Conservation (phyloP, 1,284 basidiomycete species). For the Microbotryum scabiosae region DNA sequence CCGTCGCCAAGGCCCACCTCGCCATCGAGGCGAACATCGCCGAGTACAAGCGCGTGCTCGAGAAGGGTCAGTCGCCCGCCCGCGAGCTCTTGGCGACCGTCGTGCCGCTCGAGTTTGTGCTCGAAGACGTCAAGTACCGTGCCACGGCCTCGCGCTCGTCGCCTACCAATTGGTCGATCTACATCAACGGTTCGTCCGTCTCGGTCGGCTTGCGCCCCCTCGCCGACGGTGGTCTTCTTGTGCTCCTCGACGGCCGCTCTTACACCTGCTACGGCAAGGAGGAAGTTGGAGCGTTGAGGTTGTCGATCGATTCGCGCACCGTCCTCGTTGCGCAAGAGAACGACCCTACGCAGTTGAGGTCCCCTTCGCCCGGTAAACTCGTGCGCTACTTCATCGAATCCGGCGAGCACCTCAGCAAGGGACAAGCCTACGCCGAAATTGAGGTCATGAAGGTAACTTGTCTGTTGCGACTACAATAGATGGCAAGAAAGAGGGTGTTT, state of each 20-base stretch:
- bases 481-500: too few species aligned
- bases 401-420: conserved; percentile 91
- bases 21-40: conserved; percentile 79
- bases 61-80: conserved; percentile 95
- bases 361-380: conserved; percentile 94
- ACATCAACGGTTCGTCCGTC: conserved; percentile 88
- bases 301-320: conserved; percentile 95
- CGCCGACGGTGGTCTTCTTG: conserved; percentile 88
- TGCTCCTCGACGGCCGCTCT: conserved; percentile 84
- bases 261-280: conserved; percentile 98
- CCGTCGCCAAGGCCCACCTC: conserved; percentile 91
- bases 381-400: conserved; percentile 92
- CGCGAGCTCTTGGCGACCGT: conserved; percentile 93
- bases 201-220: conserved; percentile 82
- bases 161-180: conserved; percentile 79
- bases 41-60: conserved; percentile 90
- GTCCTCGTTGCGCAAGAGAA: conserved; percentile 99
- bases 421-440: conserved; percentile 96
- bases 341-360: conserved; percentile 93
- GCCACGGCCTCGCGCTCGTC: conserved; percentile 93
- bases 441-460: conserved; percentile 82
- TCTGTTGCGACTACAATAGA: too few species aligned
- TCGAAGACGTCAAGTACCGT: conserved; percentile 90
- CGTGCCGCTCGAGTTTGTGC: conserved; percentile 88
- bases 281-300: conserved; percentile 81